Conservation (phyloP, 495 filamentous ascomycete species). For the Collariella sp. region DNA sequence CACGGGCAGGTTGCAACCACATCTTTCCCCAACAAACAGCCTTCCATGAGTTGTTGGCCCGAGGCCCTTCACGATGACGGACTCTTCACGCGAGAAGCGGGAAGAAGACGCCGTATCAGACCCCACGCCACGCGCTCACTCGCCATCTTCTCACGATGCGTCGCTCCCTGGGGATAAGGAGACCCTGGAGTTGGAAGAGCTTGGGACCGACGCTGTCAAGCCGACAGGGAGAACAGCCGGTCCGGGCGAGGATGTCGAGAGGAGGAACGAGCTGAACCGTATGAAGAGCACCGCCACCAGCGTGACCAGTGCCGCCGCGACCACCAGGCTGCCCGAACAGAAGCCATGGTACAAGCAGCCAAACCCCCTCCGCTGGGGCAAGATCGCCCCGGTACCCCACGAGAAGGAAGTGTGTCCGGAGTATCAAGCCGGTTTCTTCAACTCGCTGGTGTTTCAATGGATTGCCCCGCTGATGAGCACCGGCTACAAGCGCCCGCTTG, state of each 20-base stretch:
- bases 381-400: constrained; percentile 51
- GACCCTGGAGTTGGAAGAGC: constrained; percentile 6
- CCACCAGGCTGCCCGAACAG: constrained; percentile 26
- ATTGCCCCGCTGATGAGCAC: constrained; percentile 60
- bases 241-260: constrained; percentile 9
- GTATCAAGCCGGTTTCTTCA: constrained; percentile 51
- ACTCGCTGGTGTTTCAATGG: constrained; percentile 57
- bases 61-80: neutral
- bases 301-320: constrained; percentile 23
- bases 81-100: neutral
- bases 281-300: constrained; percentile 41
- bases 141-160: constrained; percentile 6
- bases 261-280: constrained; percentile 30
- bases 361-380: constrained; percentile 56
- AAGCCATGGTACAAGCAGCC: constrained; percentile 52
- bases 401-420: constrained; percentile 47
- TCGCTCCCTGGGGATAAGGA: constrained; percentile 5
- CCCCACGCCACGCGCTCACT: constrained; percentile 1
- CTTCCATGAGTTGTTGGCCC: neutral
- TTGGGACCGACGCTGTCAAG: constrained; percentile 1
- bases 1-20: neutral
- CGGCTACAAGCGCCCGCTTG: constrained; percentile 77
- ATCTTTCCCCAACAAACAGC: neutral
- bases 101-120: constrained; percentile 1
- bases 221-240: constrained; percentile 5